A percentile compares a stretch with the other conserved stretches of the same genome.
These are phyloP conservation scores for Plasmopara viticola DNA, from an alignment of 352 stramenopile genomes.

Conservation along the genomic window DNA sequence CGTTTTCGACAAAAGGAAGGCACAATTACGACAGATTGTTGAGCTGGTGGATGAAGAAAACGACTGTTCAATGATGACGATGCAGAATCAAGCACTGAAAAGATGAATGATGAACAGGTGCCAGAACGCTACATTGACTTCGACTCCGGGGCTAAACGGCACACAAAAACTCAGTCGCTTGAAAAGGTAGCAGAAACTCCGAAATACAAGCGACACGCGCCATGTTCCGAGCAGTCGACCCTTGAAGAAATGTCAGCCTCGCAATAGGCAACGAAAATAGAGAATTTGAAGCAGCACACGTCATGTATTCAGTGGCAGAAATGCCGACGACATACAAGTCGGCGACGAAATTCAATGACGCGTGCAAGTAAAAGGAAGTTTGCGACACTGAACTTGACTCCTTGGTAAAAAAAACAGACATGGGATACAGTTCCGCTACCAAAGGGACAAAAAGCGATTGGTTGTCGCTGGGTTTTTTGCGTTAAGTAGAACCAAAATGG, in stretches of 20 bases:
- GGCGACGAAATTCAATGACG: neutral
- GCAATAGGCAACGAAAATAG: neutral
- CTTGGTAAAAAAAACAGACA: neutral
- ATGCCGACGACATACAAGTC: neutral
- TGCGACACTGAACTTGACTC: neutral
- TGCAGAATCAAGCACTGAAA: no score
- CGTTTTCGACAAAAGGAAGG: neutral
- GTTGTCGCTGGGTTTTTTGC: no score
- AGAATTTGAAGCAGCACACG: neutral
- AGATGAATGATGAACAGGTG: no score
- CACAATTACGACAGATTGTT: no score
- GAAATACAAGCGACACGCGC: neutral
- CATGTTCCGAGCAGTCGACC: neutral
- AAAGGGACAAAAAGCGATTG: neutral
- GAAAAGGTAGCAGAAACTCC: neutral
- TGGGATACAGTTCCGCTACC: neutral
- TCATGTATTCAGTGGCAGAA: neutral
- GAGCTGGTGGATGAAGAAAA: no score
- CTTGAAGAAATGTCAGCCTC: neutral
- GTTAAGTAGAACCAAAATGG: no score
- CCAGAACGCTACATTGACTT: no score
- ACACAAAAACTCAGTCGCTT: neutral
- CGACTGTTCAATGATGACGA: no score
- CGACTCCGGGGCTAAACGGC: no score
- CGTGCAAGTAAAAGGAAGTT: neutral